Evolutionary conservation across 495 filamentous ascomycete species (phyloP).

Genomic region (Patellaria atrata): DNA sequence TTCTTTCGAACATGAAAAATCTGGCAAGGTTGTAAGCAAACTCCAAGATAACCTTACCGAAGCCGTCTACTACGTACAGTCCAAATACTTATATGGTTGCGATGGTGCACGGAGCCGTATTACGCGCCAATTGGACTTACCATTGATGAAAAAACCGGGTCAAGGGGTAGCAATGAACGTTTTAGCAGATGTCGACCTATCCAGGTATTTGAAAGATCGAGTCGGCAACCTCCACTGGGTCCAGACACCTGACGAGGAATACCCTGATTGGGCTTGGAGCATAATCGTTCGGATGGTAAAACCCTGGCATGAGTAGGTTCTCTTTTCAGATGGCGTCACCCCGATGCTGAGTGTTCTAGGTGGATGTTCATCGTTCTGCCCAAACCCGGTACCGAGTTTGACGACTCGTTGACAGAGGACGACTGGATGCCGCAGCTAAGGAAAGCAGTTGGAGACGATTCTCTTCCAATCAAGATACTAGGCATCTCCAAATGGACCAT

Average conservation of each 20-base stretch:
- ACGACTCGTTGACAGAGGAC: constrained; percentile 25
- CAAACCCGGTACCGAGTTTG: constrained; percentile 23
- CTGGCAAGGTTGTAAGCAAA: constrained; percentile 25
- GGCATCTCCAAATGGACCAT: constrained; percentile 37
- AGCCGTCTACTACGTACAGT: constrained; percentile 30
- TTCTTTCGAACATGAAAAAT: constrained; percentile 18
- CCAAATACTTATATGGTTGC: constrained; percentile 42
- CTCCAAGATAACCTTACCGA: constrained; percentile 31
- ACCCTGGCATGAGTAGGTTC: constrained; percentile 42
- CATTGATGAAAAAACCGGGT: constrained; percentile 5
- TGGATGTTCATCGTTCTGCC: constrained; percentile 41
- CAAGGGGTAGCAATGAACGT: constrained; percentile 9
- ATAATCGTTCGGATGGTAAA: constrained; percentile 37
- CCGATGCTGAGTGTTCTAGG: too few relatives aligned
- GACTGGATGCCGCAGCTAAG: constrained; percentile 32
- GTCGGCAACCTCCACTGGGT: constrained; percentile 45
- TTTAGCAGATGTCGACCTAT: constrained; percentile 35
- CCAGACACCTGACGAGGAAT: constrained; percentile 33
- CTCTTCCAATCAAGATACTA: constrained; percentile 31
- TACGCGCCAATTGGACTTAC: constrained; percentile 5
- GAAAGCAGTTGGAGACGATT: constrained; percentile 38
- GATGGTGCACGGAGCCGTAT: constrained; percentile 42
- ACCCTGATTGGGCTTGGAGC: constrained; percentile 30
- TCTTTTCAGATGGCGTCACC: too few relatives aligned
- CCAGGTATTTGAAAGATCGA: constrained; percentile 33